These are phyloP conservation scores for Pyropia yezoensis DNA, from an alignment of 23 red algal genomes.

Conservation along the genomic window DNA sequence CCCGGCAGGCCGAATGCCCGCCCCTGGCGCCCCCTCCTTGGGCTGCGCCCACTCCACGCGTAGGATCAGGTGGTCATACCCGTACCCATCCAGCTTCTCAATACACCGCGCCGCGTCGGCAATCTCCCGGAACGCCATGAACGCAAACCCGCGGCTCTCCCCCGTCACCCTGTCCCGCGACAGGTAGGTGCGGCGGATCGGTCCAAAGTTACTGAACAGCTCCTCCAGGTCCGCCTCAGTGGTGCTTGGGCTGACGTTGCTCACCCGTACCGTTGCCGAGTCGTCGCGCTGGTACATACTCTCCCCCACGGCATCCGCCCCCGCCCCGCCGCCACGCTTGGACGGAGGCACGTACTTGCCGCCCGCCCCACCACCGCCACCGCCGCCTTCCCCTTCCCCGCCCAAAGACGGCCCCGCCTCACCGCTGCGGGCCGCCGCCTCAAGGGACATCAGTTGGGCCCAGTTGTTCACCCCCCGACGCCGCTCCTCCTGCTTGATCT, in stretches of 20 bases:
- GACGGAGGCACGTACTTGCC: conserved; percentile 81
- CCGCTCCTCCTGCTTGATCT: conserved; percentile 58
- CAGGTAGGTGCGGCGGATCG: conserved; percentile 74
- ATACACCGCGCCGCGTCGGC: conserved; percentile 63
- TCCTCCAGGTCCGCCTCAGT: conserved; percentile 88
- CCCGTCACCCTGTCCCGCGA: conserved; percentile 82
- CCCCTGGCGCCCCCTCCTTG: conserved; percentile 62
- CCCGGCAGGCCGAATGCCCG: conserved; percentile 10
- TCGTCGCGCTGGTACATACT: conserved; percentile 82
- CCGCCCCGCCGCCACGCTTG: conserved; percentile 43
- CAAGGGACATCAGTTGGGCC: conserved; percentile 86
- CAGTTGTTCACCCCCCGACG: conserved; percentile 77
- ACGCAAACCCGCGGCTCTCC: conserved; percentile 91
- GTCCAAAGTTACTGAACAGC: conserved; percentile 78
- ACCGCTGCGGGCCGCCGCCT: conserved; percentile 32
- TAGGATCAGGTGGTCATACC: conserved; percentile 96
- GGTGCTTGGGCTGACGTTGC: conserved; percentile 80
- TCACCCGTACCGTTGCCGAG: conserved; percentile 87
- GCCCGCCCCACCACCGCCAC: conserved; percentile 12
- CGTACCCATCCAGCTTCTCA: conserved; percentile 85
- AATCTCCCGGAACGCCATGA: conserved; percentile 65
- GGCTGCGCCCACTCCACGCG: conserved; percentile 92
- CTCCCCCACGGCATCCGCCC: conserved; percentile 22
- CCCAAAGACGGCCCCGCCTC: conserved; percentile 34
- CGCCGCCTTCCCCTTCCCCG: conserved; percentile 10